phyloP scores from a whole-genome alignment of 345 rosid genomes.

The Linum lewisii region DNA sequence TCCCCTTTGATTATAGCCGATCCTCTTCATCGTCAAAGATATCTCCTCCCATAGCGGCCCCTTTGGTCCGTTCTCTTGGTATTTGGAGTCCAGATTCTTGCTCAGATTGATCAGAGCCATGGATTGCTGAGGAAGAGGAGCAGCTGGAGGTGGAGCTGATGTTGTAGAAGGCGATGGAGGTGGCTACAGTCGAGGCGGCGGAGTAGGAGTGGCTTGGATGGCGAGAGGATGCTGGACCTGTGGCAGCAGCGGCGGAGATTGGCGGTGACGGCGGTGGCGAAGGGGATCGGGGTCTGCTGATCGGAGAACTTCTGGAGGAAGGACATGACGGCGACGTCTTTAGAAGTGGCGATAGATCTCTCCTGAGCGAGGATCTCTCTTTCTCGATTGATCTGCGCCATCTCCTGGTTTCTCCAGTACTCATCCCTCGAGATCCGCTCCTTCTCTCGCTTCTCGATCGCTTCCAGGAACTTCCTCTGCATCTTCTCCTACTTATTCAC shows the following conservation, averaged over 20 bases:
- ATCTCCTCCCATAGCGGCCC: constrained; percentile 22
- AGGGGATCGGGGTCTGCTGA: constrained; percentile 14
- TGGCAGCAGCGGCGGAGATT: constrained; percentile 1
- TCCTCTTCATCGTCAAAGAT: constrained; percentile 10
- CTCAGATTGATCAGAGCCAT: constrained; percentile 14
- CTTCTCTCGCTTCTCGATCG: constrained; percentile 58
- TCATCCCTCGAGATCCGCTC: constrained; percentile 65
- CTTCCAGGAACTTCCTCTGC: constrained; percentile 68
- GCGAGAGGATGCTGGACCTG: background rate
- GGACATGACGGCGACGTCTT: constrained; percentile 66
- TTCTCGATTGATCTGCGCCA: constrained; percentile 50
- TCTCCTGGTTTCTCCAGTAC: constrained; percentile 71
- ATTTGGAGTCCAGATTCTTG: constrained; percentile 11
- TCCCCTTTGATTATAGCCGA: constrained; percentile 18
- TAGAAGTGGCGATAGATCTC: constrained; percentile 55
- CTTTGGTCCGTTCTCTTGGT: constrained; percentile 16
- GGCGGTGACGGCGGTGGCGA: constrained; percentile 1
- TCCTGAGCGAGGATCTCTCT: constrained; percentile 64
- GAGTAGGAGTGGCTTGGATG: constrained; percentile 5
- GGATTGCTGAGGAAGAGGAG: too few relatives aligned
- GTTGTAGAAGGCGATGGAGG: background rate
- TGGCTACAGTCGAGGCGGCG: constrained; percentile 1
- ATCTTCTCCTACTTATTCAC: constrained; percentile 58
- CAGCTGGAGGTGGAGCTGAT: too few relatives aligned
- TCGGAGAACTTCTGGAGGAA: constrained; percentile 63